These are phyloP conservation scores for Candida labiduridarum DNA, from an alignment of 1,139 yeast genomes.

Conservation along the genomic window DNA sequence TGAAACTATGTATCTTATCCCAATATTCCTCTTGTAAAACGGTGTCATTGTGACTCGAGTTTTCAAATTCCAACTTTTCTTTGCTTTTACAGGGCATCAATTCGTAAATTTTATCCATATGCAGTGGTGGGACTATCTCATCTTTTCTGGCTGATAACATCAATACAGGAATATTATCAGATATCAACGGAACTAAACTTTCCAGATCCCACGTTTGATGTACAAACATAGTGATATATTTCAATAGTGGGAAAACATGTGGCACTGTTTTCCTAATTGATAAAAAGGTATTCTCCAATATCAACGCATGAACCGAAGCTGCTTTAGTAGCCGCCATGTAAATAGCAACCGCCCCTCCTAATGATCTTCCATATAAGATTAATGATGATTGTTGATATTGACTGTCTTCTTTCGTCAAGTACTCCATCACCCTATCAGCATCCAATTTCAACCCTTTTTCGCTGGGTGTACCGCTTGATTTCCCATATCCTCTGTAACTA, in stretches of 20 bases:
- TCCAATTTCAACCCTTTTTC: slow-evolving; percentile 84
- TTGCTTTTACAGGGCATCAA: slow-evolving; percentile 50
- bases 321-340: slow-evolving; percentile 69
- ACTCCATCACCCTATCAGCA: slow-evolving; percentile 72
- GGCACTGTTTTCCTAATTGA: slow-evolving; percentile 82
- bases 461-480: slow-evolving; percentile 74
- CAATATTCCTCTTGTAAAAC: slow-evolving; percentile 74
- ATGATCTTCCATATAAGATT: slow-evolving; percentile 81
- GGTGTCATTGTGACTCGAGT: slow-evolving; percentile 80
- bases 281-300: slow-evolving; percentile 86
- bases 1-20: slow-evolving; percentile 63
- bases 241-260: slow-evolving; percentile 70
- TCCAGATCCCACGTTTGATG: slow-evolving; percentile 88
- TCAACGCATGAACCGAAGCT: slow-evolving; percentile 56
- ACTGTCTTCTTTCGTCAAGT: slow-evolving; percentile 53
- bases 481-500: slow-evolving; percentile 92
- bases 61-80: slow-evolving; percentile 52
- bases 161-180: slow-evolving; percentile 62
- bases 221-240: slow-evolving; percentile 61
- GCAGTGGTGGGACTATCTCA: slow-evolving; percentile 89
- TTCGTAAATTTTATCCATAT: slow-evolving; percentile 67
- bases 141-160: slow-evolving; percentile 76
- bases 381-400: slow-evolving; percentile 56
- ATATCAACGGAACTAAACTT: slow-evolving; percentile 52
- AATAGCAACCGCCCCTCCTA: slow-evolving; percentile 95